Conservation (phyloP, 352 stramenopile species). For the Phytophthora melonis region DNA sequence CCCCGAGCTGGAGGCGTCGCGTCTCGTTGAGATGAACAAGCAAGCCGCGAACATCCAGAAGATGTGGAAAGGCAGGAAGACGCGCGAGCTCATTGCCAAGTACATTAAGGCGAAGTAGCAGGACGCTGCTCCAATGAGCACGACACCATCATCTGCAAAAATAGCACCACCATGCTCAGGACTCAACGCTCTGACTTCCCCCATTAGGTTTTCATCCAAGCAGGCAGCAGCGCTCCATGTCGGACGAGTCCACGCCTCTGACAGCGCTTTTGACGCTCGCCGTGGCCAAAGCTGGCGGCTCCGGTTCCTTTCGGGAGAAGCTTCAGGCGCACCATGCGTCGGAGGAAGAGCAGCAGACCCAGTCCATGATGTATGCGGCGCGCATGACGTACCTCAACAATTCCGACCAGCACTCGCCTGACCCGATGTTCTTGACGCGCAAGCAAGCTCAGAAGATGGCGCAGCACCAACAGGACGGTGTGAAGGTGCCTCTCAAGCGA, state of each 20-base stretch:
- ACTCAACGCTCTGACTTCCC: too few species aligned
- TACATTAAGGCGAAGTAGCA: constrained; percentile 41
- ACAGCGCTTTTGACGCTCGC: constrained; percentile 29
- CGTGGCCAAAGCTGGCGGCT: constrained; percentile 17
- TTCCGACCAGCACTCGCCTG: constrained; percentile 53
- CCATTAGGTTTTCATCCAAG: neutral
- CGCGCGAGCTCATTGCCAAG: constrained; percentile 57
- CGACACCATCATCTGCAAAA: constrained; percentile 4
- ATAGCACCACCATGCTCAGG: constrained; percentile 1
- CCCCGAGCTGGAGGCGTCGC: constrained; percentile 50
- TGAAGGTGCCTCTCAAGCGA: constrained; percentile 53
- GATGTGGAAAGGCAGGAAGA: constrained; percentile 63
- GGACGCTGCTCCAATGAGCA: neutral
- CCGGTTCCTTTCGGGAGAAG: constrained; percentile 20
- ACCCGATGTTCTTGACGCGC: constrained; percentile 78
- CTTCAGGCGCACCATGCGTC: constrained; percentile 18
- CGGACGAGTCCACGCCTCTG: constrained; percentile 15
- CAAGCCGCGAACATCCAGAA: constrained; percentile 63
- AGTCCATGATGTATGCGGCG: constrained; percentile 82
- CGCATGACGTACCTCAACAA: constrained; percentile 82
- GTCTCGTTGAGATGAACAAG: constrained; percentile 39
- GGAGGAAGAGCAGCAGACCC: constrained; percentile 60
- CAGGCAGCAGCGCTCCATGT: constrained; percentile 15
- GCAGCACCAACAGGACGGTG: constrained; percentile 55
- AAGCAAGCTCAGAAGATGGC: constrained; percentile 80